Base-by-base conservation (phyloP, 768 basidiomycete genomes). In the Serendipita indica region DNA sequence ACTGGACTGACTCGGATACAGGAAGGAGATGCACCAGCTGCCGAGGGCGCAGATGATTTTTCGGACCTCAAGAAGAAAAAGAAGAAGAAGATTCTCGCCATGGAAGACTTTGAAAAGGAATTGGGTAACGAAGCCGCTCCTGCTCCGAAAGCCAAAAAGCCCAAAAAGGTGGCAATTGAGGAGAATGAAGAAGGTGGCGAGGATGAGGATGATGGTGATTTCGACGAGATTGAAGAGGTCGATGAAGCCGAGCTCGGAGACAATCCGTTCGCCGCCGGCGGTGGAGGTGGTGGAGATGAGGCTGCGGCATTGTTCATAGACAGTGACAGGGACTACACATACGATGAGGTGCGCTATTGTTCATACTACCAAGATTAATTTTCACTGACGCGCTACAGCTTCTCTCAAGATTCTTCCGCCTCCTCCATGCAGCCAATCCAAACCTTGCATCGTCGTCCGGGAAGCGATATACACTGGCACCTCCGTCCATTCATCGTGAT, bases 401-500 rank as follows among this genome's bases (percentile, higher is more conserved):
- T 39, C 81, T 99, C 60, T 83, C 81, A 18, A 88, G 96, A 37
- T 96, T 97, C 74, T 97, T 92, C 73, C 75, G 76, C 57, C 83
- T 86, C 34, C 80, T 98, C 4, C 96, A 96, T 66, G 84, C 87
- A 20, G 89, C 92, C 49, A 97, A 99, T 69, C 96, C 96, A 14
- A 80, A 91, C 58, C 83, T 90, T 57, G 85, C 86, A 64, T 81
- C 75, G 49, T 81, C 79, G 54, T 85, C 89, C 7, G 76, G 84
- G 35, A 97, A 92, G 75, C 86, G 92, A 22, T 96, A 97, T 75
- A 97, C 91, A 18, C 94, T 99, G 64, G 90, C 90, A 0, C 96
- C 96, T 13, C 96, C 96, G 14, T 86, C 88, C 62, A 83, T 97
- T 56, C 83, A 86, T 69, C 79, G 89, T 66, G 96, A 99, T 78